phyloP scores from a whole-genome alignment of 495 filamentous ascomycete species.

The Pseudoneurospora amorphoporcata region DNA sequence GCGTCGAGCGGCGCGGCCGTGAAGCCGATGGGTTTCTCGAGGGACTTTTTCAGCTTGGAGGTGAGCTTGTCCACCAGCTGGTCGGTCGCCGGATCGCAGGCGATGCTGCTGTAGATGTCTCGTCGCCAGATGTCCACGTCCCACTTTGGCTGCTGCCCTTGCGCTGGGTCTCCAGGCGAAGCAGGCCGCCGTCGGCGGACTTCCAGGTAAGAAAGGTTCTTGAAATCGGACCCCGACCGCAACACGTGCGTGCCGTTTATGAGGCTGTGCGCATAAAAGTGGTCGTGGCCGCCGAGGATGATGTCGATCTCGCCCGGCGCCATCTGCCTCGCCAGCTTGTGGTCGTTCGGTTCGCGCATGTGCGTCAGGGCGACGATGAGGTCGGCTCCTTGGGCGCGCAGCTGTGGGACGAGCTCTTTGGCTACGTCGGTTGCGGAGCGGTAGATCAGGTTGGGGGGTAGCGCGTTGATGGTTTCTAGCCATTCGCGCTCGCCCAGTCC shows the following conservation, averaged over 20 bases:
- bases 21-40: slow-evolving; percentile 76
- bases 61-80: slow-evolving; percentile 58
- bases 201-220: slow-evolving; percentile 81
- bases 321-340: slow-evolving; percentile 64
- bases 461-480: slow-evolving; percentile 77
- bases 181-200: slow-evolving; percentile 42
- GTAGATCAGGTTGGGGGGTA: slow-evolving; percentile 73
- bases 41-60: slow-evolving; percentile 55
- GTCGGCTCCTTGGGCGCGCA: slow-evolving; percentile 69
- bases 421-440: slow-evolving; percentile 64
- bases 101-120: slow-evolving; percentile 57
- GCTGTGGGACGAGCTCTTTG: slow-evolving; percentile 52
- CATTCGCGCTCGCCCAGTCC: slow-evolving; percentile 69
- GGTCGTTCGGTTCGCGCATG: slow-evolving; percentile 75
- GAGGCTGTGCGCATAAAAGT: slow-evolving; percentile 68
- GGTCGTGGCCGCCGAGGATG: slow-evolving; percentile 82
- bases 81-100: slow-evolving; percentile 46
- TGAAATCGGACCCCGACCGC: slow-evolving; percentile 80
- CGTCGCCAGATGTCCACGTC: slow-evolving; percentile 66
- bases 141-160: slow-evolving; percentile 37
- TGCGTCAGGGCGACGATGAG: slow-evolving; percentile 75
- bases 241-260: slow-evolving; percentile 73
- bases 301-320: slow-evolving; percentile 61
- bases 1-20: slow-evolving; percentile 72
- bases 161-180: slow-evolving; percentile 3